These are phyloP conservation scores for Gossypium gossypioides DNA, from an alignment of 441 rosid genomes.

Conservation along the genomic window DNA sequence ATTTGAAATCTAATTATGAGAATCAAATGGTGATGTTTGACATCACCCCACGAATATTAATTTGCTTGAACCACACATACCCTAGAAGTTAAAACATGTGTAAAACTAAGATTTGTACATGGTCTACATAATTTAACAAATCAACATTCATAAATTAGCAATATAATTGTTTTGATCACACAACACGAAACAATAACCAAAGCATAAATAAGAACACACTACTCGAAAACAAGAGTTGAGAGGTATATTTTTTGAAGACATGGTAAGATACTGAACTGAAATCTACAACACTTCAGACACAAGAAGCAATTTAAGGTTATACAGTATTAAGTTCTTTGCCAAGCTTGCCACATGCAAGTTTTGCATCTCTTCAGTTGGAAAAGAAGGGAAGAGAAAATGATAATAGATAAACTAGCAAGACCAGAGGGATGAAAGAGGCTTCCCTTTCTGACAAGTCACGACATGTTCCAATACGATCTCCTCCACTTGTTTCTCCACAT, in stretches of 20 bases:
- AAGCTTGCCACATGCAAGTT: not conserved
- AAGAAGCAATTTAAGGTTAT: not conserved
- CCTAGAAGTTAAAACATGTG: too few relatives aligned
- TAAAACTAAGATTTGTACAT: too few relatives aligned
- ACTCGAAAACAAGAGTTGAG: not conserved
- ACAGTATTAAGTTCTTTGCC: not conserved
- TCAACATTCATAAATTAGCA: too few relatives aligned
- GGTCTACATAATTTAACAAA: too few relatives aligned
- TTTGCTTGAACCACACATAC: too few relatives aligned
- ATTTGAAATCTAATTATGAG: too few relatives aligned
- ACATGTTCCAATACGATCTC: not conserved
- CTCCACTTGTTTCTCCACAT: not conserved
- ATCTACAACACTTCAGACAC: not conserved
- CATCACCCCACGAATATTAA: too few relatives aligned
- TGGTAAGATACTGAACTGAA: not conserved
- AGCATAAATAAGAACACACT: not conserved
- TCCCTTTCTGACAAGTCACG: not conserved
- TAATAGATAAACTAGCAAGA: not conserved
- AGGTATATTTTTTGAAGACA: not conserved
- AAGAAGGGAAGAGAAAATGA: not conserved
- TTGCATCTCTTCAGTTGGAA: not conserved
- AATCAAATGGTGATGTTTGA: too few relatives aligned
- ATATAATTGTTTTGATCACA: too few relatives aligned
- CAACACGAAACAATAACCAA: not conserved
- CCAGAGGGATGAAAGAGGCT: not conserved